phyloP scores from a whole-genome alignment of 2,329 filamentous ascomycete species.

The Shiraia sp. region DNA sequence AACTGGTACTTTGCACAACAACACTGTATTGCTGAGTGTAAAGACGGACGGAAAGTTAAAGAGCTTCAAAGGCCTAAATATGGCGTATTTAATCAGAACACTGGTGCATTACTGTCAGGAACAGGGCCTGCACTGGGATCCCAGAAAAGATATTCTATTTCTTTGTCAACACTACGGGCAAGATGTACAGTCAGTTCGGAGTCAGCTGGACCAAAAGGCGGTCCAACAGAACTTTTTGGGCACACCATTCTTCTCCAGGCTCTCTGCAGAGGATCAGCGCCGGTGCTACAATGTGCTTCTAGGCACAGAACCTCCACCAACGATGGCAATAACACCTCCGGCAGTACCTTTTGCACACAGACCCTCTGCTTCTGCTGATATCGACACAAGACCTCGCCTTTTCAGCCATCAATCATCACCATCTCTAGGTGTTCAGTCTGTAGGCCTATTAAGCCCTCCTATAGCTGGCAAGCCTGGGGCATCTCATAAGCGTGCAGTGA shows the following conservation, averaged over 20 bases:
- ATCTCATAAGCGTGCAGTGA: neutral
- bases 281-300: slow-evolving; percentile 30
- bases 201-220: slow-evolving; percentile 24
- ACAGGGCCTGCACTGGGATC: slow-evolving; percentile 34
- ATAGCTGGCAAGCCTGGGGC: slow-evolving; percentile 12
- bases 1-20: slow-evolving; percentile 26
- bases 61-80: slow-evolving; percentile 36
- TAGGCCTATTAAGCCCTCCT: slow-evolving; percentile 14
- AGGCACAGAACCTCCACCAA: slow-evolving; percentile 28
- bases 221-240: slow-evolving; percentile 33
- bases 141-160: slow-evolving; percentile 32
- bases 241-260: slow-evolving; percentile 28
- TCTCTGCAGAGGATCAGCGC: slow-evolving; percentile 26
- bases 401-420: slow-evolving; percentile 17
- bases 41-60: slow-evolving; percentile 25
- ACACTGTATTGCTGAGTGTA: slow-evolving; percentile 30
- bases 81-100: slow-evolving; percentile 33
- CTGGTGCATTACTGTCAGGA: slow-evolving; percentile 28
- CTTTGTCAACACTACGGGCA: slow-evolving; percentile 31
- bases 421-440: slow-evolving; percentile 11
- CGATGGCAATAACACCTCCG: slow-evolving; percentile 26
- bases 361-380: slow-evolving; percentile 9
- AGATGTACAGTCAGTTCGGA: slow-evolving; percentile 27
- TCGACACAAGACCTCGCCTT: slow-evolving; percentile 6
- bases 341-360: slow-evolving; percentile 5